These are phyloP conservation scores for Lodderomyces orthopsilosis DNA, from an alignment of 1,139 yeast genomes.

Conservation along the genomic window DNA sequence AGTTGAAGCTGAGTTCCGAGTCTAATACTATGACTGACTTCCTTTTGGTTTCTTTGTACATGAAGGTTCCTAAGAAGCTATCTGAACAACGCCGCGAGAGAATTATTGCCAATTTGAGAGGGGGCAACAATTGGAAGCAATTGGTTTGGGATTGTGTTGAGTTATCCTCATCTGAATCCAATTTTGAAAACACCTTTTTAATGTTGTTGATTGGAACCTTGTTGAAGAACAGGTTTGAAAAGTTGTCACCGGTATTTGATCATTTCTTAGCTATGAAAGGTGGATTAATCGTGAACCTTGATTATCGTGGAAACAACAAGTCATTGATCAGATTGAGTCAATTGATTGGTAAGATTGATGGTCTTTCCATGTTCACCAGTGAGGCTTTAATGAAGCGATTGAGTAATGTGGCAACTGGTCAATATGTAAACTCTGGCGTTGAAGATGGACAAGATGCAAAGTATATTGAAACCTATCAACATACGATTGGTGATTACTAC, in stretches of 20 bases:
- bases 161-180: constrained; percentile 30
- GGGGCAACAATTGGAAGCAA: constrained; percentile 18
- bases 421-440: constrained; percentile 25
- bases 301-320: constrained; percentile 26
- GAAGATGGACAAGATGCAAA: constrained; percentile 29
- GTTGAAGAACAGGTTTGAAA: constrained; percentile 19
- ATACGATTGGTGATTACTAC: constrained; percentile 21
- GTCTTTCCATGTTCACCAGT: constrained; percentile 31
- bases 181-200: constrained; percentile 39
- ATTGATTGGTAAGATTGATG: constrained; percentile 34
- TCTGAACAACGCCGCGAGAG: constrained; percentile 17
- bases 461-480: constrained; percentile 29
- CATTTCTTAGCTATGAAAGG: constrained; percentile 28
- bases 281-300: constrained; percentile 30
- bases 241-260: constrained; percentile 21
- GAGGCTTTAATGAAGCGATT: constrained; percentile 27
- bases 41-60: constrained; percentile 29
- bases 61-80: constrained; percentile 27
- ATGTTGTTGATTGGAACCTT: constrained; percentile 30
- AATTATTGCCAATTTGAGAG: constrained; percentile 25
- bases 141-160: constrained; percentile 29
- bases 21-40: constrained; percentile 15
- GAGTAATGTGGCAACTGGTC: constrained; percentile 22
- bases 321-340: constrained; percentile 24
- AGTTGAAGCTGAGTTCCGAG: not conserved